Base-by-base conservation (phyloP, 176 grass and related monocot genomes). In the Carex kokanica region DNA sequence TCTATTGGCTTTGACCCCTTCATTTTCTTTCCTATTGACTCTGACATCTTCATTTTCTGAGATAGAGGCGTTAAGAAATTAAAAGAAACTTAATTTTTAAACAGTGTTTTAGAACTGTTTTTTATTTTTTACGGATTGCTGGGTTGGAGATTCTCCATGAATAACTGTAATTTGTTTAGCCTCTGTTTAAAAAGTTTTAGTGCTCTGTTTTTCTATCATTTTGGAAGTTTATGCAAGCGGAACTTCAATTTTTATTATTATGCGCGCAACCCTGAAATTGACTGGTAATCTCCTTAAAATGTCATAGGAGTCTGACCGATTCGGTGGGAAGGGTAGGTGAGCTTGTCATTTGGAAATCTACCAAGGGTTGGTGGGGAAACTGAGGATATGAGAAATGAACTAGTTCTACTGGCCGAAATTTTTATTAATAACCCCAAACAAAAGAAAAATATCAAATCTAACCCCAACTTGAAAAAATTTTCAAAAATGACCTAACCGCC, bases 261-360 rank as follows among this genome's bases (percentile, higher is more conserved):
- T 58, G 5, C 6, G 3, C 12, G 13, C 1, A 4, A 23, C n/a
- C 1, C 18, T 27, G 9, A 52, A 75, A 75, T 52, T 27, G 71
- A 54, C 54, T 75, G 69, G 69, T 51, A 73, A 75, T 75, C 4
- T 75, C 23, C 71, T 68, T 38, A 18, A 0, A 38, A 75, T 74
- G 45, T 45, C 18, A 23, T 51, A 20, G 70, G 45, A 52, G 20
- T 53, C 15, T 53, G 71, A 74, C 71, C 21, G 45, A 27, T 74
- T 74, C 40, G 12, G 71, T 74, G 70, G 3, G 71, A 53, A 25
- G 45, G 45, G 21, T 75, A 54, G 71, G 71, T 75, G 69, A 15
- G 20, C 5, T 53, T 75, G 21, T 75, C 45, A 73, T 53, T 27
- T 0, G 38, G n/a, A 75, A 52, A 9, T 23, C 12, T 75, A 29